Evolutionary conservation across 805 yeast species (phyloP).

Genomic region (Kazachstania bromeliacearum): DNA sequence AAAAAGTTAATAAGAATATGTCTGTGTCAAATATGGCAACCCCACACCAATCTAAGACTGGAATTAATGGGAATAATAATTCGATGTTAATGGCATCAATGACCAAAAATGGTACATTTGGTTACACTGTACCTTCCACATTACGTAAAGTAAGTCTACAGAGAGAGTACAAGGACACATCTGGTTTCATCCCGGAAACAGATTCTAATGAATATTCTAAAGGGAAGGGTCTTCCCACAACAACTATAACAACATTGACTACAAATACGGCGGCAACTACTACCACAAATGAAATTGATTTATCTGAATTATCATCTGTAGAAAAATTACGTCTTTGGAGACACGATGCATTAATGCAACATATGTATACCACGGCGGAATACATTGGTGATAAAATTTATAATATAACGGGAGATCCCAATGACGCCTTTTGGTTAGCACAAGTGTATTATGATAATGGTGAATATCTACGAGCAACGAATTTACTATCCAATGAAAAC

Average conservation of each 20-base stretch:
- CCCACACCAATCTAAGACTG: conserved; percentile 31
- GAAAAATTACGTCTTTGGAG: conserved; percentile 86
- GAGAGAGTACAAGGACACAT: conserved; percentile 13
- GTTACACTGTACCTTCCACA: conserved; percentile 25
- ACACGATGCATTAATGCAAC: conserved; percentile 87
- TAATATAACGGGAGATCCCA: conserved; percentile 74
- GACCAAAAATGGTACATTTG: conserved; percentile 22
- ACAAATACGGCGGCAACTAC: conserved; percentile 16
- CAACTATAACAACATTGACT: conserved; percentile 11
- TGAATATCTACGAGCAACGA: conserved; percentile 69
- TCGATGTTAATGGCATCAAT: conserved; percentile 19
- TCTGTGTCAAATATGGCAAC: conserved; percentile 30
- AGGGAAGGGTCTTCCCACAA: conserved; percentile 2
- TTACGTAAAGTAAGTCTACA: conserved; percentile 23
- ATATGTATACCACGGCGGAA: conserved; percentile 82
- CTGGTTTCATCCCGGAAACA: conserved; percentile 3
- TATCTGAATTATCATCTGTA: conserved; percentile 48
- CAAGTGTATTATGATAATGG: conserved; percentile 77
- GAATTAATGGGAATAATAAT: conserved; percentile 5
- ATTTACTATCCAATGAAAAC: conserved; percentile 49
- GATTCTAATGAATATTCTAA: conserved; percentile 1
- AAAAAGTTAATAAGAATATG: conserved; percentile 9
- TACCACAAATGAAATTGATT: conserved; percentile 17
- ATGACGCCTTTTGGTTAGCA: conserved; percentile 94
- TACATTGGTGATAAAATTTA: conserved; percentile 86